Percentiles rank a stretch among this genome's conserved stretches.
Conservation (phyloP, 2,329 filamentous ascomycete genomes). For the Acrocalymma vagum region DNA sequence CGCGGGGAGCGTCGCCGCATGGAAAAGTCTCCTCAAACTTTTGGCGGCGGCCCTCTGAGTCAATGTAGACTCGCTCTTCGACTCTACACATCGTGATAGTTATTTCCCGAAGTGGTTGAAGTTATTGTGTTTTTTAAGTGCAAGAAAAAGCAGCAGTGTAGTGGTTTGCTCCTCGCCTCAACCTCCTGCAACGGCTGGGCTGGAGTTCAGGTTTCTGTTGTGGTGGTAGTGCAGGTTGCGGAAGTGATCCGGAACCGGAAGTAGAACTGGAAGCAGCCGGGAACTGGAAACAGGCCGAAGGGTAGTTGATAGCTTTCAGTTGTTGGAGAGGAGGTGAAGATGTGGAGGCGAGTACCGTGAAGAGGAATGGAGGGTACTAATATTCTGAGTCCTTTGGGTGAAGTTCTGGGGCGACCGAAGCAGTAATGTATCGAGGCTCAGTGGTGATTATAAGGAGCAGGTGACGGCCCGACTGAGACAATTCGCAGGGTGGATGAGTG, state of each 20-base stretch:
- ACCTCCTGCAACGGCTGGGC: conserved; percentile 17
- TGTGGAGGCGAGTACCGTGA: too few relatives aligned
- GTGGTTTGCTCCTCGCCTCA: conserved; percentile 15
- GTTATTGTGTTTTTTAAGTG: too few relatives aligned
- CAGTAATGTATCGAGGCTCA: neutral
- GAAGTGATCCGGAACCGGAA: too few relatives aligned
- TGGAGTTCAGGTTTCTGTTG: conserved; percentile 18
- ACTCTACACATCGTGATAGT: conserved; percentile 40
- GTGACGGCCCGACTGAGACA: conserved; percentile 38
- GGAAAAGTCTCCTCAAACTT: conserved; percentile 31
- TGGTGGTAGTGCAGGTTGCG: conserved; percentile 4
- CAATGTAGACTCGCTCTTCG: conserved; percentile 39
- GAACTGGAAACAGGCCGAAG: too few relatives aligned
- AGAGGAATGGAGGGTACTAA: neutral
- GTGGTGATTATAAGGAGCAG: conserved; percentile 21
- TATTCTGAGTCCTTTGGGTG: neutral
- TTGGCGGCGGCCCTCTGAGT: conserved; percentile 30
- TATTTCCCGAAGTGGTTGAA: neutral
- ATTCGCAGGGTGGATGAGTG: conserved; percentile 23
- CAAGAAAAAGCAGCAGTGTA: neutral
- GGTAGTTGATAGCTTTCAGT: too few relatives aligned
- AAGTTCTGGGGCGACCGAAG: conserved; percentile 5
- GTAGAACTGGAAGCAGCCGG: too few relatives aligned
- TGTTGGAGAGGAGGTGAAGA: too few relatives aligned
- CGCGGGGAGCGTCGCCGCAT: conserved; percentile 33